Conservation (phyloP, 148 eudicot species). For the Euryodendron excelsum region DNA sequence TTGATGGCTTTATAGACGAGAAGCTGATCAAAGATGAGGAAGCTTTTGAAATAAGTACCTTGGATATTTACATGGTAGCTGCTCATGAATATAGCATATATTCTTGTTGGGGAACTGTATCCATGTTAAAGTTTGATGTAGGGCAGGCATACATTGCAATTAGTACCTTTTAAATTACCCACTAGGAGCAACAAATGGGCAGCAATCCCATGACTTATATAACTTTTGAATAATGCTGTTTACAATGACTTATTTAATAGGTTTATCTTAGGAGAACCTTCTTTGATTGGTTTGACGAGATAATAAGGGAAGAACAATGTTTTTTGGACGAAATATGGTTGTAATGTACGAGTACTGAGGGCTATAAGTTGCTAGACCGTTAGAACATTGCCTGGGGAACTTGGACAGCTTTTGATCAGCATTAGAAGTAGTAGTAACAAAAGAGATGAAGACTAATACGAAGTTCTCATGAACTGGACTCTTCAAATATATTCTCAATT, state of each 20-base stretch:
- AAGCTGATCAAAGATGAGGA: not conserved
- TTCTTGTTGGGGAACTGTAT: conserved; percentile 4
- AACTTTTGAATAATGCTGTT: not conserved
- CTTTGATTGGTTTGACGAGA: not conserved
- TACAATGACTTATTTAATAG: not conserved
- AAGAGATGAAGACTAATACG: not conserved
- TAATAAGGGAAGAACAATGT: not conserved
- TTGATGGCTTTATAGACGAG: not conserved
- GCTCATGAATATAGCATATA: not conserved
- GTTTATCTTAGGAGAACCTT: not conserved
- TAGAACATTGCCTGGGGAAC: not conserved
- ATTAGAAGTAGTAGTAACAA: not conserved
- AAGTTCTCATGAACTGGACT: not conserved
- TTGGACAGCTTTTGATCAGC: not conserved
- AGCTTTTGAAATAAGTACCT: not conserved
- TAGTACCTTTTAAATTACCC: not conserved
- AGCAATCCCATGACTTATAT: not conserved
- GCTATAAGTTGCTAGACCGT: not conserved
- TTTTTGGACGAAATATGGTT: not conserved
- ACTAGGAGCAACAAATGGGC: not conserved
- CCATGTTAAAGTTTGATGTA: not conserved
- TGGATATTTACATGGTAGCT: not conserved
- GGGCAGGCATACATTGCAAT: not conserved
- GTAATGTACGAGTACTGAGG: not conserved
- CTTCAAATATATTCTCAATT: not conserved